Conservation (phyloP, 2,329 filamentous ascomycete genomes). For the Gaeumannomyces tritici region DNA sequence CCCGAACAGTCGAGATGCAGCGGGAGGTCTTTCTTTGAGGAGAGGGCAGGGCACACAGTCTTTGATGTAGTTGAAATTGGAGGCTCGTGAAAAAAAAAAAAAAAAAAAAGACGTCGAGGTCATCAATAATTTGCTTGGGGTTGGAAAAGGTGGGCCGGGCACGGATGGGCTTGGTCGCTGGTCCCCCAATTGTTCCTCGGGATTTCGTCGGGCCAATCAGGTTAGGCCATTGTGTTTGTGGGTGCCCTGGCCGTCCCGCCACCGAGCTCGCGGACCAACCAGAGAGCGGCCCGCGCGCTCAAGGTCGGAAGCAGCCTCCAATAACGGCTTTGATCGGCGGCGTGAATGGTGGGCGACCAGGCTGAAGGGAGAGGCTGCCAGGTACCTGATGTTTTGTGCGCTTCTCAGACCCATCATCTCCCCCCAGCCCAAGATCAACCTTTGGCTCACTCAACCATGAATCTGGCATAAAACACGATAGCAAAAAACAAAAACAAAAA, state of each 20-base stretch:
- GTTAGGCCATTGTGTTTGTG: neutral
- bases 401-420: neutral
- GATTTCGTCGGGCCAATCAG: constrained; percentile 3
- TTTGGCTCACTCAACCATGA: too few relatives aligned
- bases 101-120: constrained; percentile 3
- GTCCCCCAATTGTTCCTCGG: neutral
- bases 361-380: too few relatives aligned
- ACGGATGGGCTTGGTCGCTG: constrained; percentile 1
- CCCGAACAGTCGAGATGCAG: neutral
- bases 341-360: neutral
- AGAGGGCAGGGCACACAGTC: neutral
- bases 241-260: neutral
- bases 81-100: neutral
- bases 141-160: neutral
- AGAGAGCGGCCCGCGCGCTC: neutral
- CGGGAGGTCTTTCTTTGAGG: neutral
- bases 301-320: neutral
- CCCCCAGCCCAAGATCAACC: neutral
- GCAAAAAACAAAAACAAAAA: too few relatives aligned
- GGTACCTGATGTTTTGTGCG: neutral
- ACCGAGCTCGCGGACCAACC: neutral
- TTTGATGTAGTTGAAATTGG: neutral
- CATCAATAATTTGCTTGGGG: constrained; percentile 1
- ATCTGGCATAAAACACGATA: neutral
- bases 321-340: neutral